phyloP scores from a whole-genome alignment of 2,329 filamentous ascomycete species.

The Arthrinium phaeospermum region DNA sequence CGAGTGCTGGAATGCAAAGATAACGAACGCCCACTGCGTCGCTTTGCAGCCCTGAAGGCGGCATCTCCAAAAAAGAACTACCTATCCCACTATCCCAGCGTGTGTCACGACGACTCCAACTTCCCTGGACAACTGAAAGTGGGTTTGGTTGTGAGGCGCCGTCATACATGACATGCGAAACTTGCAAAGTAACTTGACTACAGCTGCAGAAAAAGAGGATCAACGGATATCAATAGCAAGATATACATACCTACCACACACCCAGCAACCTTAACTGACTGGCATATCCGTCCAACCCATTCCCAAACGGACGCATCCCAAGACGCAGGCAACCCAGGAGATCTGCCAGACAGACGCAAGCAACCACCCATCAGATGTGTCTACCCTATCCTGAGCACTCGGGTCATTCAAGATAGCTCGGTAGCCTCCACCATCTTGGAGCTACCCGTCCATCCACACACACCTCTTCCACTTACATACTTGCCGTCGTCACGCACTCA shows the following conservation, averaged over 20 bases:
- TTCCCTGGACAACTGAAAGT: slow-evolving; percentile 16
- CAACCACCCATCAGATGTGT: slow-evolving; percentile 20
- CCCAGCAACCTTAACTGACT: slow-evolving; percentile 20
- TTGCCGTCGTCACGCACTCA: slow-evolving; percentile 26
- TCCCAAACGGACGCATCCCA: slow-evolving; percentile 24
- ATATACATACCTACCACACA: slow-evolving; percentile 19
- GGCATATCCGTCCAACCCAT: slow-evolving; percentile 22
- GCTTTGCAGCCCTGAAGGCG: not conserved
- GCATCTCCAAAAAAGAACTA: not conserved
- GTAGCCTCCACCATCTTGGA: slow-evolving; percentile 32
- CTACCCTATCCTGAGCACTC: slow-evolving; percentile 20
- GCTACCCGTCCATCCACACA: slow-evolving; percentile 38
- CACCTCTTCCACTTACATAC: slow-evolving; percentile 23
- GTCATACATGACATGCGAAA: slow-evolving; percentile 19
- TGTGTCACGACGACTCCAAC: slow-evolving; percentile 14
- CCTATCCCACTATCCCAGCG: not conserved
- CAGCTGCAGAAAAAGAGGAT: slow-evolving; percentile 22
- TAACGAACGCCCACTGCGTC: slow-evolving; percentile 18
- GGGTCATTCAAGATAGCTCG: slow-evolving; percentile 21
- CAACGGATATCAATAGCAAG: slow-evolving; percentile 9
- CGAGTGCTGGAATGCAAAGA: slow-evolving; percentile 14
- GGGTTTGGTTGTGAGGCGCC: slow-evolving; percentile 14
- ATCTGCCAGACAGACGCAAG: slow-evolving; percentile 22
- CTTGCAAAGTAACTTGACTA: slow-evolving; percentile 19
- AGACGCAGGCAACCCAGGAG: slow-evolving; percentile 20